Evolutionary conservation across 2,329 filamentous ascomycete species (phyloP), one percentile per base, ranked within the genome.

Genomic region (Stagonosporopsis vannaccii): DNA sequence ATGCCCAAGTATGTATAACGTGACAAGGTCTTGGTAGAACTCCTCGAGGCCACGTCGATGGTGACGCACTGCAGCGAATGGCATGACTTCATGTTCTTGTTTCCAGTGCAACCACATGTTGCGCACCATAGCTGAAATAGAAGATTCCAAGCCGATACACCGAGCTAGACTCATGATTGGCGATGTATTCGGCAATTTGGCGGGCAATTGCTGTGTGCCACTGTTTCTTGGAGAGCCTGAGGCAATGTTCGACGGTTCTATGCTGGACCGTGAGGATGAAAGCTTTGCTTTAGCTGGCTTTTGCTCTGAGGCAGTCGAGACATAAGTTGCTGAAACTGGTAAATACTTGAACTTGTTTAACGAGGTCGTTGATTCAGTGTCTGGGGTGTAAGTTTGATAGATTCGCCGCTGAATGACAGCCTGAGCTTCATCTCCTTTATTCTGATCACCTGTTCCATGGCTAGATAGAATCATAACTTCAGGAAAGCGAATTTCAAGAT

Each of bases 21-120:
- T 53, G 3, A 65, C 40, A 1, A 68, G 59, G 13, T 57, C 56
- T 22, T 48, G 22, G 47, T 67, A 68, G 56, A 62, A 61, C 6
- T 52, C 15, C 5, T 57, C 19, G 17, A 68, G 53, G 3, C 26
- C 45, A 5, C 36, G 19, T n/a, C 26, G 8, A 2, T 22, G 6
- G 15, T 23, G 26, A 12, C 35, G 23, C 9, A 30, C 20, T 19
- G 25, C 12, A 2, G 15, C 25, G 20, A 39, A 50, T 1, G 33
- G 35, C 17, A 17, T 44, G 2, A 50, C 7, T 17, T 49, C 45
- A 0, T 15, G 19, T 3, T 13, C 4, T 0, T 45, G 26, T 4
- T 33, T 8, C 40, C 52, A 55, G 3, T 55, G 45, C 12, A 22
- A n/a, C 51, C 37, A 48, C 17, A 48, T 54, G 15, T n/a, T 22